Percentiles rank a stretch among this genome's conserved stretches.
These are phyloP conservation scores for Brassica juncea DNA, from an alignment of 345 rosid species.

Conservation along the genomic window DNA sequence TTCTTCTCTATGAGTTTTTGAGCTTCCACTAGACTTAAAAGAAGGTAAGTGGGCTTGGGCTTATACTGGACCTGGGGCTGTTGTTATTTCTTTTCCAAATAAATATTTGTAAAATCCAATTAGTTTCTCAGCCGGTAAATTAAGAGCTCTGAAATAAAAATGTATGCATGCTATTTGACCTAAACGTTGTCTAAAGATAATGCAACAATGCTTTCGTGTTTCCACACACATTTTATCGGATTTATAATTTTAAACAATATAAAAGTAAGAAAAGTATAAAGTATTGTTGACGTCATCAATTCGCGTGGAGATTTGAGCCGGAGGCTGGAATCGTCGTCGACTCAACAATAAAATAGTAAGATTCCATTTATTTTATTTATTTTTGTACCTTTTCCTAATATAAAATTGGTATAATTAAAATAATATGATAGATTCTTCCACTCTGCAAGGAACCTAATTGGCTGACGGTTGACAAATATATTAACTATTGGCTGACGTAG, in stretches of 20 bases:
- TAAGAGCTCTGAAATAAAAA: no score
- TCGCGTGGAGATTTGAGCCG: constrained; percentile 44
- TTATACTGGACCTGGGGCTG: no score
- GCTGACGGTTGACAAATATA: no score
- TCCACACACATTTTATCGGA: constrained; percentile 26
- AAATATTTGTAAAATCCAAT: no score
- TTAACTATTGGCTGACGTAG: constrained; percentile 35
- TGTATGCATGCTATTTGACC: neutral
- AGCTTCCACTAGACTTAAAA: no score
- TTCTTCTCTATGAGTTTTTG: no score
- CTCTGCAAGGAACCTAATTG: constrained; percentile 39
- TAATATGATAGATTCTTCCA: constrained; percentile 38
- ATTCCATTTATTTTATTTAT: constrained; percentile 29
- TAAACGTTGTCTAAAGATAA: constrained; percentile 10
- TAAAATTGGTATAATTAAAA: neutral
- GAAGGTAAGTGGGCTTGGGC: no score
- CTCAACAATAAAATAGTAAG: constrained; percentile 27
- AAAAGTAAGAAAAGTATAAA: neutral
- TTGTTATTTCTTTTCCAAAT: no score
- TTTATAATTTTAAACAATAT: neutral
- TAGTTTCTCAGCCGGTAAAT: no score
- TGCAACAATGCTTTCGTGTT: constrained; percentile 42
- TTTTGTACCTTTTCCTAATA: constrained; percentile 22
- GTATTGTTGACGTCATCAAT: constrained; percentile 39
- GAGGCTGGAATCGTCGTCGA: constrained; percentile 38